Evolutionary conservation across 2,329 filamentous ascomycete genomes (phyloP), one percentile per base, ranked within the genome.

Genomic region (Calonectria hawksworthii): DNA sequence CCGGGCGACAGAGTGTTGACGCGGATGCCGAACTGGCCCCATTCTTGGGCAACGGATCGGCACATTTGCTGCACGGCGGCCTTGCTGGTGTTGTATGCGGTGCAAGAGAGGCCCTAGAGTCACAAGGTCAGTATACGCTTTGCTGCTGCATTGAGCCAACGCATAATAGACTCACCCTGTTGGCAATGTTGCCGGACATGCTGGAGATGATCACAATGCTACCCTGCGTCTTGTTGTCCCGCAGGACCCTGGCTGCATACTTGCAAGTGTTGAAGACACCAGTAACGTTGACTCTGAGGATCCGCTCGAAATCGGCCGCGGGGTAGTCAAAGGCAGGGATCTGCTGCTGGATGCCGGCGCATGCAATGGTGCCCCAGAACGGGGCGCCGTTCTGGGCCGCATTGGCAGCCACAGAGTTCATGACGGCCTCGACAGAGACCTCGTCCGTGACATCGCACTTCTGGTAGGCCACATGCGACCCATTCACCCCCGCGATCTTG

Each of bases 191-290:
- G 18, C 88, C 88, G 4, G 84, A 86, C 87, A 90, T 89, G 64
- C 85, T 87, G 4, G 86, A 85, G 72, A 90, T 89, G 73, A 90
- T 85, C 16, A 90, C 87, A 59, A 90, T 89, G 73, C 86, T 89
- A 0, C 88, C 89, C 1, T 84, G 82, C 0, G 79, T 83, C 10
- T 85, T 83, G 59, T 83, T 84, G 63, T 85, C 83, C n/a, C 85
- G 83, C 78, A 90, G 82, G 47, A 93, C 90, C 74, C 90, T 88
- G 67, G 93, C 93, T 32, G 93, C 91, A 72, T 93, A 92, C 85
- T 94, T 93, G 74, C 93, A 93, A 80, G 93, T 94, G 83, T 93
- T 88, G 84, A 92, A 93, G 32, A 90, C 91, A n/a, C 93, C 94
- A 64, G 89, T 93, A 78, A 95, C 86, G 83, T 95, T 94, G 77